phyloP scores from a whole-genome alignment of 2,329 filamentous ascomycete genomes.

The Exophiala viscosa region DNA sequence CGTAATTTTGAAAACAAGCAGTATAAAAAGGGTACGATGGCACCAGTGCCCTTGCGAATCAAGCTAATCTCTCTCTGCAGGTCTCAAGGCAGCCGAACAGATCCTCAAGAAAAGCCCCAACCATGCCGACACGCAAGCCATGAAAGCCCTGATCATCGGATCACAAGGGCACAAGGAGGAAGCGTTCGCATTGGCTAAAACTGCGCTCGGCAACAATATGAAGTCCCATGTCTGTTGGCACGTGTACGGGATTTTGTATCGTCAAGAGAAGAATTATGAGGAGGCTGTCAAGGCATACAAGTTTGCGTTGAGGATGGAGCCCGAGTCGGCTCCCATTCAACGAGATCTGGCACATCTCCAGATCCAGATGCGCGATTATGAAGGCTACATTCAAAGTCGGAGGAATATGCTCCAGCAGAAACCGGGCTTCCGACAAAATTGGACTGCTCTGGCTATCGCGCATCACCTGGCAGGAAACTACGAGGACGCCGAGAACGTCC shows the following conservation, averaged over 20 bases:
- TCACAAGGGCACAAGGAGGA: slow-evolving; percentile 88
- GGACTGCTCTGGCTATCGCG: slow-evolving; percentile 94
- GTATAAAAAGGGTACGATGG: slow-evolving; percentile 71
- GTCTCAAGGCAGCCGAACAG: slow-evolving; percentile 91
- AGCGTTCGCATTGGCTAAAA: slow-evolving; percentile 88
- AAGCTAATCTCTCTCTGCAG: slow-evolving; percentile 40
- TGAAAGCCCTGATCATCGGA: slow-evolving; percentile 97
- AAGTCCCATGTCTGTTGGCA: slow-evolving; percentile 99
- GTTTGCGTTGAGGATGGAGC: slow-evolving; percentile 86
- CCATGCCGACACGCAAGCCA: slow-evolving; percentile 96
- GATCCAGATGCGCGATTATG: slow-evolving; percentile 93
- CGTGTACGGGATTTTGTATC: slow-evolving; percentile 91
- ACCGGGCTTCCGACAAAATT: slow-evolving; percentile 81
- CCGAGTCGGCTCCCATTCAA: slow-evolving; percentile 91
- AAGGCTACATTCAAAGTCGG: slow-evolving; percentile 87
- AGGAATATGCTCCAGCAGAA: slow-evolving; percentile 81
- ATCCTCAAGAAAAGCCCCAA: slow-evolving; percentile 92
- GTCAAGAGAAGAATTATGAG: slow-evolving; percentile 94
- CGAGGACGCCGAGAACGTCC: slow-evolving; percentile 79
- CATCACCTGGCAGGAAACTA: slow-evolving; percentile 87
- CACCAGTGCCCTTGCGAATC: slow-evolving; percentile 5
- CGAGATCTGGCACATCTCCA: slow-evolving; percentile 89
- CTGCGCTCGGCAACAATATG: slow-evolving; percentile 92
- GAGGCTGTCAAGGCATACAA: slow-evolving; percentile 99
- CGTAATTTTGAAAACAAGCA: slow-evolving; percentile 98